phyloP scores from a whole-genome alignment of 2,329 filamentous ascomycete genomes.

The Stemphylium vesicarium region DNA sequence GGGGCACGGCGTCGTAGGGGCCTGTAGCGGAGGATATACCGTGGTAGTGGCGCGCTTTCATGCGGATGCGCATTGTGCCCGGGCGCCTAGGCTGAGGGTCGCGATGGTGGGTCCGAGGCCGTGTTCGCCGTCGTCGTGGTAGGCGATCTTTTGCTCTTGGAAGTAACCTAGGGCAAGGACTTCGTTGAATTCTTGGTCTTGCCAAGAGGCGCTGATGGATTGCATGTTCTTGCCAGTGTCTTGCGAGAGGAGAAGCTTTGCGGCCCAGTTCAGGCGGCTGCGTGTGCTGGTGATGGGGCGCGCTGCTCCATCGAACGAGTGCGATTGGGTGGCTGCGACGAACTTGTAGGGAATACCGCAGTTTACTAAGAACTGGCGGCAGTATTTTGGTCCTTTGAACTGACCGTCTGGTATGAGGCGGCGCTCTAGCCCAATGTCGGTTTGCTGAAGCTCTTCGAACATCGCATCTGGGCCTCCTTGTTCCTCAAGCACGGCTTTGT shows the following conservation, averaged over 20 bases:
- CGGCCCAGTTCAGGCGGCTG: conserved; percentile 63
- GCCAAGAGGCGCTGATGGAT: conserved; percentile 12
- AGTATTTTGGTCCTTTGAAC: conserved; percentile 55
- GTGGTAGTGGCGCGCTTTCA: conserved; percentile 59
- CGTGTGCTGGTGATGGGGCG: conserved; percentile 58
- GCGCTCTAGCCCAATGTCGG: conserved; percentile 47
- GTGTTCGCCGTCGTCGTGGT: conserved; percentile 70
- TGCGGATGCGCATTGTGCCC: conserved; percentile 64
- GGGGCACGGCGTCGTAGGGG: conserved; percentile 40
- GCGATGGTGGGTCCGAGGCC: conserved; percentile 68
- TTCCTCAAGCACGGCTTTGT: conserved; percentile 58
- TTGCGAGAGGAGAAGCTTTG: conserved; percentile 50
- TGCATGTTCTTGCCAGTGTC: conserved; percentile 15
- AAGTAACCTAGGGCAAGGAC: conserved; percentile 68
- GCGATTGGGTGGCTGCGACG: conserved; percentile 57
- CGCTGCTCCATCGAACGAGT: conserved; percentile 36
- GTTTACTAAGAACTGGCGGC: conserved; percentile 62
- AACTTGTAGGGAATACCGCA: conserved; percentile 72
- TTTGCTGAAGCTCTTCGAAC: conserved; percentile 57
- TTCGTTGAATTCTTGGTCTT: conserved; percentile 64
- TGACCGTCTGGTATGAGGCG: conserved; percentile 18
- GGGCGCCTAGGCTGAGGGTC: conserved; percentile 64
- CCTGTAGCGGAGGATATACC: conserved; percentile 43
- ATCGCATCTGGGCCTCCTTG: conserved; percentile 66
- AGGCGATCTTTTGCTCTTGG: conserved; percentile 64